These are phyloP conservation scores for Aeschynomene evenia DNA, from an alignment of 306 rosid species.

Conservation along the genomic window DNA sequence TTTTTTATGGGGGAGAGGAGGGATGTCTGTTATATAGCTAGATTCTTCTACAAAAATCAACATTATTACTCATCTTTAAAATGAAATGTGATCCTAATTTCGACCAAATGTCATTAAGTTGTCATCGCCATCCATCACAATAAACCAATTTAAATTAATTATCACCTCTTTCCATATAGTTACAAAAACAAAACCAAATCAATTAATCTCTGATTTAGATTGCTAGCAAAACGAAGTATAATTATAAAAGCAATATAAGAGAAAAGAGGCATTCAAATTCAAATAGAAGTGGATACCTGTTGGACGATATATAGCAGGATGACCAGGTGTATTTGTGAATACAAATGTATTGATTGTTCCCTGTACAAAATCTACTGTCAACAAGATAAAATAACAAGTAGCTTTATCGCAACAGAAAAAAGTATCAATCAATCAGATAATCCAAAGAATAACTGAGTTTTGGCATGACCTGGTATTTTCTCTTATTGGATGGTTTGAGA, in stretches of 20 bases:
- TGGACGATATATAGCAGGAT: slow-evolving; percentile 74
- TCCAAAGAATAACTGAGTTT: slow-evolving; percentile 16
- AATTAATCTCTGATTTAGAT: slow-evolving; percentile 8
- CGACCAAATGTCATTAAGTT: background rate
- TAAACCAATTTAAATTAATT: too few species aligned
- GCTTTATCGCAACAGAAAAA: slow-evolving; percentile 6
- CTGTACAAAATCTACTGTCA: slow-evolving; percentile 56
- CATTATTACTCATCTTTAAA: background rate
- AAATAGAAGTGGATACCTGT: slow-evolving; percentile 57
- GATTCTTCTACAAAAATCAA: background rate
- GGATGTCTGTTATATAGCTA: background rate
- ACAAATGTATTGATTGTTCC: slow-evolving; percentile 83
- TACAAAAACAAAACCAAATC: background rate
- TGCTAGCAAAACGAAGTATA: background rate
- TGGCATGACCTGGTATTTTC: slow-evolving; percentile 75
- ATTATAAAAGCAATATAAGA: background rate
- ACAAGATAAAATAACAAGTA: slow-evolving; percentile 18
- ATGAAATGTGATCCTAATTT: background rate
- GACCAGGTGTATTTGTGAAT: slow-evolving; percentile 66
- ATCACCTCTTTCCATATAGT: too few species aligned
- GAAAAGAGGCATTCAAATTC: background rate
- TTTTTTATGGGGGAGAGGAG: background rate
- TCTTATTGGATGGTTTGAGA: slow-evolving; percentile 64
- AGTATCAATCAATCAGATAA: background rate
- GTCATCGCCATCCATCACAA: too few species aligned